Evolutionary conservation across 768 basidiomycete species (phyloP).

Genomic region (Tephrocybe sp.): DNA sequence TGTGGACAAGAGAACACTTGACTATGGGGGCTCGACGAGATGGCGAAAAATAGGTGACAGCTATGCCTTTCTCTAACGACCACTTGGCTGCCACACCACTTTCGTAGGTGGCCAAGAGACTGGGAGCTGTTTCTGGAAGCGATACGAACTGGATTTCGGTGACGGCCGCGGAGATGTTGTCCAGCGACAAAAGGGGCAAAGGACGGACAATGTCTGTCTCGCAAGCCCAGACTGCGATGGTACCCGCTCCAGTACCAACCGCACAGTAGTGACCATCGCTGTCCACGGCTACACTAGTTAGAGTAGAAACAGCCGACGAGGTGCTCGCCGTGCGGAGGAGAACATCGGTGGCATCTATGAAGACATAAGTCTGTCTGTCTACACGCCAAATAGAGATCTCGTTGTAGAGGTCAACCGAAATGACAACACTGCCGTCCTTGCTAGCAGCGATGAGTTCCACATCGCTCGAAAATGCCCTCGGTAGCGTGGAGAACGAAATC

Average conservation of each 20-base stretch:
- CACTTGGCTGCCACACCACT: constrained; percentile 61
- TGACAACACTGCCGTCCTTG: constrained; percentile 60
- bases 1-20: constrained; percentile 48
- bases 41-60: constrained; percentile 41
- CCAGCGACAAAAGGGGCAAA: constrained; percentile 41
- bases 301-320: constrained; percentile 44
- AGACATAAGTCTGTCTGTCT: constrained; percentile 37
- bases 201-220: constrained; percentile 34
- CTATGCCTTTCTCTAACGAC: constrained; percentile 35
- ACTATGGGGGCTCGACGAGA: constrained; percentile 43
- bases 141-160: constrained; percentile 51
- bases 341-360: constrained; percentile 53
- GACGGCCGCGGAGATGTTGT: constrained; percentile 47
- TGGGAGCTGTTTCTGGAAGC: constrained; percentile 15
- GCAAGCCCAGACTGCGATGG: constrained; percentile 64
- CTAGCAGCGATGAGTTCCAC: constrained; percentile 79
- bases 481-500: constrained; percentile 66
- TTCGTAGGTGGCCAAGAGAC: constrained; percentile 55
- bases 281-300: constrained; percentile 67
- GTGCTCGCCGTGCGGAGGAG: constrained; percentile 51
- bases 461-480: constrained; percentile 81
- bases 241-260: constrained; percentile 69
- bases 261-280: constrained; percentile 62
- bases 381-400: constrained; percentile 72
- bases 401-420: constrained; percentile 77